Percentiles rank a stretch among this genome's conserved stretches.
These are phyloP conservation scores for Protomyces macrosporus DNA, from an alignment of 1,139 yeast species.

Conservation along the genomic window DNA sequence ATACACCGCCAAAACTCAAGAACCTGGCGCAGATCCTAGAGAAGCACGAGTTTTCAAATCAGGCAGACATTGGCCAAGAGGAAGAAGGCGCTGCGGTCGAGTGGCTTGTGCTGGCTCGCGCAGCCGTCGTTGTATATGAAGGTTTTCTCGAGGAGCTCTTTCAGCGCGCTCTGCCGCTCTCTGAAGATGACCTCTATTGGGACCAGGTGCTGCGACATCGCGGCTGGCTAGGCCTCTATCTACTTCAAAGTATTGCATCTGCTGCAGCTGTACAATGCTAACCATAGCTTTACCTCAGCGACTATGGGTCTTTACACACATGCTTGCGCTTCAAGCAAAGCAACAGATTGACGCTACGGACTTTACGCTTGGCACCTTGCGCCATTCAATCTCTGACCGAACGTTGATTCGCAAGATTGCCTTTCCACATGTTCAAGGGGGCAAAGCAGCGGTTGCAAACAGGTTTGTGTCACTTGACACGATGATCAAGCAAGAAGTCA, in stretches of 20 bases:
- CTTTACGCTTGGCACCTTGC: constrained; percentile 10
- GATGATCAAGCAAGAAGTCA: constrained; percentile 29
- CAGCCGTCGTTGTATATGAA: constrained; percentile 31
- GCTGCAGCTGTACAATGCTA: not conserved
- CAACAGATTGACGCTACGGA: not conserved
- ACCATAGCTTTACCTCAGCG: constrained; percentile 32
- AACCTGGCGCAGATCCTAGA: constrained; percentile 3
- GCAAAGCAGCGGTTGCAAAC: not conserved
- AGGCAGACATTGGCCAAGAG: not conserved
- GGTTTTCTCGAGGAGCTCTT: constrained; percentile 35
- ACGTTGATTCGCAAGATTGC: constrained; percentile 8
- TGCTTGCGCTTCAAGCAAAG: constrained; percentile 20
- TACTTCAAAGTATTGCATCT: constrained; percentile 33
- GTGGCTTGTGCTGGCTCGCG: constrained; percentile 34
- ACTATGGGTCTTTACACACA: constrained; percentile 20
- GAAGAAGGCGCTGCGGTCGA: constrained; percentile 21
- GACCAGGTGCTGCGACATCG: constrained; percentile 35
- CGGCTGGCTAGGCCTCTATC: constrained; percentile 34
- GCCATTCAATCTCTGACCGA: constrained; percentile 8
- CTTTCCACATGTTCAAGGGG: constrained; percentile 14
- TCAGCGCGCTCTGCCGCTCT: constrained; percentile 37
- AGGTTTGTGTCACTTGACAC: constrained; percentile 24
- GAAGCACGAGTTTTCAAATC: constrained; percentile 3
- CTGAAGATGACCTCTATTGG: constrained; percentile 39
- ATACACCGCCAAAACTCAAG: constrained; percentile 8